Evolutionary conservation across 176 grass and related monocot species (phyloP).

Genomic region (Oryza brachyantha): DNA sequence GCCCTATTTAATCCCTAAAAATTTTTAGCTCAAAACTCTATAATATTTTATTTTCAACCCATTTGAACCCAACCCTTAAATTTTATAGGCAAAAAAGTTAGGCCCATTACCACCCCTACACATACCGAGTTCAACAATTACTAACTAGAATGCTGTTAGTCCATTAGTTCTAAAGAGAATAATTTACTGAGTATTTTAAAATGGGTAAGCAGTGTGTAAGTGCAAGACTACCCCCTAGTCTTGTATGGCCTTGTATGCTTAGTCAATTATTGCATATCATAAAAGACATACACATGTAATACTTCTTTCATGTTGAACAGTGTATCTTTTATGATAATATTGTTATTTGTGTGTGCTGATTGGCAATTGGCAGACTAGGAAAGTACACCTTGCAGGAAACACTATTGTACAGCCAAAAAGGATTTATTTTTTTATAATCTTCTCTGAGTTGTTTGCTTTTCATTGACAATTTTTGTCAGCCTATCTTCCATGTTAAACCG

Average conservation of each 20-base stretch:
- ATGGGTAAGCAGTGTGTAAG: neutral
- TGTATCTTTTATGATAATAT: neutral
- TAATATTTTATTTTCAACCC: too few relatives aligned
- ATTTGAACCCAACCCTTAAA: too few relatives aligned
- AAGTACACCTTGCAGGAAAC: neutral
- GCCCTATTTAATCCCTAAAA: too few relatives aligned
- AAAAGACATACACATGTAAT: neutral
- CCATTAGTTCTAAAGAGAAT: neutral
- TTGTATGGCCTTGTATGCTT: neutral
- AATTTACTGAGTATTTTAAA: constrained; percentile 10
- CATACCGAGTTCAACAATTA: neutral
- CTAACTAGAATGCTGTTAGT: neutral
- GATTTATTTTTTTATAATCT: neutral
- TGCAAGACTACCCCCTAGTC: neutral
- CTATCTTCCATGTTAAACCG: neutral
- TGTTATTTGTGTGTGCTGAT: neutral
- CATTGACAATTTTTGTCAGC: neutral
- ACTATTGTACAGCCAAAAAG: neutral
- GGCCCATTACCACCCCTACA: too few relatives aligned
- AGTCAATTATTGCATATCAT: neutral
- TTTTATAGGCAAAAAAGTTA: too few relatives aligned
- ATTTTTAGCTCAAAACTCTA: too few relatives aligned
- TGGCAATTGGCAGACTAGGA: constrained; percentile 1
- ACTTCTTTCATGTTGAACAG: neutral
- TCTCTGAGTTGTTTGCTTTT: neutral